Evolutionary conservation across 805 yeast species (phyloP).

Genomic region (Priceomyces castillae): DNA sequence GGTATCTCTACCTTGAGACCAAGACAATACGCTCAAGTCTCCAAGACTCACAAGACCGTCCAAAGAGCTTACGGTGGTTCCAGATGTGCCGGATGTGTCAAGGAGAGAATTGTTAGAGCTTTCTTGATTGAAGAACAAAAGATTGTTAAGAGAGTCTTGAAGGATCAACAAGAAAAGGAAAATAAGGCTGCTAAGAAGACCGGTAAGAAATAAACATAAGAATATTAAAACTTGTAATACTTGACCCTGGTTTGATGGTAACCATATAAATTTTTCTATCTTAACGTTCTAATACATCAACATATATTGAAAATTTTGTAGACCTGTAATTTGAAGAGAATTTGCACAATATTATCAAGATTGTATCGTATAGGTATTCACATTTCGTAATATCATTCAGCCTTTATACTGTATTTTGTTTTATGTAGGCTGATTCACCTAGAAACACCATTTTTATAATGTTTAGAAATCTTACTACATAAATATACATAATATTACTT

Average conservation of each 20-base stretch:
- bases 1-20: conserved; percentile 97
- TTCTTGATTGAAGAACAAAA: conserved; percentile 99
- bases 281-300: conserved; percentile 6
- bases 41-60: conserved; percentile 97
- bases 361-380: too few relatives aligned
- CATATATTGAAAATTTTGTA: conserved; percentile 1
- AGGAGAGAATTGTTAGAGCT: conserved; percentile 99
- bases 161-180: conserved; percentile 92
- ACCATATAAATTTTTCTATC: conserved; percentile 4
- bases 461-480: too few relatives aligned
- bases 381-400: too few relatives aligned
- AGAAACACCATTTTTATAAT: too few relatives aligned
- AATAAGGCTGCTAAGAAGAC: conserved; percentile 42
- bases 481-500: too few relatives aligned
- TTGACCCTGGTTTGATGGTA: conserved; percentile 6
- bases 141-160: conserved; percentile 98
- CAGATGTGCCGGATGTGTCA: conserved; percentile 97
- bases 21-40: conserved; percentile 92
- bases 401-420: too few relatives aligned
- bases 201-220: conserved; percentile 8
- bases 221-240: conserved; percentile 5
- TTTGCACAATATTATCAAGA: too few relatives aligned
- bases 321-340: too few relatives aligned
- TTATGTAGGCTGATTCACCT: too few relatives aligned
- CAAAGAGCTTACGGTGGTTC: conserved; percentile 99